Base-by-base conservation (phyloP, 371 early-diverging fungal species). In the Mucor ambiguus region DNA sequence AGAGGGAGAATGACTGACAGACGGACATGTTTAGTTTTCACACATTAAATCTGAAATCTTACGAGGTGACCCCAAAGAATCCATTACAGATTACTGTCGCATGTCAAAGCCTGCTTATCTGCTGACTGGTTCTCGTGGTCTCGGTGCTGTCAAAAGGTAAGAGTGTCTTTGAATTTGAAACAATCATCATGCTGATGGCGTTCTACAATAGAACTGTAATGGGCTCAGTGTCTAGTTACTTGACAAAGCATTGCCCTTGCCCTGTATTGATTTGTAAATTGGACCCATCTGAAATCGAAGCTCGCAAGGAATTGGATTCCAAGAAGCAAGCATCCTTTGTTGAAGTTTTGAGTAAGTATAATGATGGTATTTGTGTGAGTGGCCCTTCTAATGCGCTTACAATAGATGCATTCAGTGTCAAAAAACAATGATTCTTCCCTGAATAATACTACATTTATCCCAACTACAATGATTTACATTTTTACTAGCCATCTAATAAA, bases 211-310 rank as follows among this genome's bases (percentile, higher is more conserved):
- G 76, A 56, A 32, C 72, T 10, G 46, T 80, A 0, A 59, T 80
- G 30, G 80, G 80, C n/a, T 80, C 80, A 14, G 70, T 75, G 22
- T 80, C 80, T 1, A 72, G 57, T 10, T 71, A 66, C 33, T 64
- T 80, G 16, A 62, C 66, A 22, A 66, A 49, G 8, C 57, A 80
- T 35, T 77, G 77, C n/a, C 77, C 80, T 7, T 75, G 75, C 49
- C 77, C 80, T 11, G 77, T 80, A 0, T 58, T 77, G 41, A 66
- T 80, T 2, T 20, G 70, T 43, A 77, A 80, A 41, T 46, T 80
- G 5, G 69, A 71, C 3, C 61, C 57, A 14, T 63, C 60, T 29
- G 80, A 80, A 57, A 67, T 80, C 4, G 72, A 71, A 63, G 75
- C 66, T 20, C 74, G 80, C 41, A 64, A 65, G 28, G 43, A 58